Evolutionary conservation across 768 basidiomycete species (phyloP).

Genomic region (Tricholomella constricta): DNA sequence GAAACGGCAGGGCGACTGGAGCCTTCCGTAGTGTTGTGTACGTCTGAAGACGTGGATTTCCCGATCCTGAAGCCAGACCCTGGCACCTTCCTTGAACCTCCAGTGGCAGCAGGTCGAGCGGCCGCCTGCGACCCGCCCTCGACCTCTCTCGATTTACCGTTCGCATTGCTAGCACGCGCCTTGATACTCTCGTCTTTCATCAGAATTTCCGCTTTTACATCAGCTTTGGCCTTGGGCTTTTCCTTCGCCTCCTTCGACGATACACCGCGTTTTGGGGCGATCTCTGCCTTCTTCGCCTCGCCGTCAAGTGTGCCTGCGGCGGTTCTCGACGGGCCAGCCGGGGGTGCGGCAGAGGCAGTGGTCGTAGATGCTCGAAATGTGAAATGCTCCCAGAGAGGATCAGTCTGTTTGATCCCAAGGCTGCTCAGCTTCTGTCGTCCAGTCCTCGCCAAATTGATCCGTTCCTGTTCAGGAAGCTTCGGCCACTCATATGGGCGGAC

Average conservation of each 20-base stretch:
- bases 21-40: background rate
- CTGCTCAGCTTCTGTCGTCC: conserved; percentile 50
- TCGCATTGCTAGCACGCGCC: conserved; percentile 13
- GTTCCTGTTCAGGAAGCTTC: conserved; percentile 48
- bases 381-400: conserved; percentile 65
- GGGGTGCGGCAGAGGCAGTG: conserved; percentile 10
- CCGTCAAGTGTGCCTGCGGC: conserved; percentile 1
- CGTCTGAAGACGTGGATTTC: conserved; percentile 28
- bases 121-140: background rate
- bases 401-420: conserved; percentile 58
- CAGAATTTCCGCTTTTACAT: conserved; percentile 41
- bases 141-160: conserved; percentile 12
- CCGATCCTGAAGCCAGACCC: conserved; percentile 51
- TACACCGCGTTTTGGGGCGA: conserved; percentile 47
- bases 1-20: conserved; percentile 7
- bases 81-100: conserved; percentile 37
- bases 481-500: conserved; percentile 70
- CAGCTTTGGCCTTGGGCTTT: conserved; percentile 43
- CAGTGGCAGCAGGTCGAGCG: conserved; percentile 22
- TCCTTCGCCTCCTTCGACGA: conserved; percentile 48
- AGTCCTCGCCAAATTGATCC: conserved; percentile 49
- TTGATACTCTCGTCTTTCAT: conserved; percentile 52
- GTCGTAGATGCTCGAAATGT: conserved; percentile 26
- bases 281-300: conserved; percentile 19
- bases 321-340: conserved; percentile 15